Percentiles rank a stretch among this genome's conserved stretches.
phyloP scores from a whole-genome alignment of 139 green algal species.

The Chloropicon primus region DNA sequence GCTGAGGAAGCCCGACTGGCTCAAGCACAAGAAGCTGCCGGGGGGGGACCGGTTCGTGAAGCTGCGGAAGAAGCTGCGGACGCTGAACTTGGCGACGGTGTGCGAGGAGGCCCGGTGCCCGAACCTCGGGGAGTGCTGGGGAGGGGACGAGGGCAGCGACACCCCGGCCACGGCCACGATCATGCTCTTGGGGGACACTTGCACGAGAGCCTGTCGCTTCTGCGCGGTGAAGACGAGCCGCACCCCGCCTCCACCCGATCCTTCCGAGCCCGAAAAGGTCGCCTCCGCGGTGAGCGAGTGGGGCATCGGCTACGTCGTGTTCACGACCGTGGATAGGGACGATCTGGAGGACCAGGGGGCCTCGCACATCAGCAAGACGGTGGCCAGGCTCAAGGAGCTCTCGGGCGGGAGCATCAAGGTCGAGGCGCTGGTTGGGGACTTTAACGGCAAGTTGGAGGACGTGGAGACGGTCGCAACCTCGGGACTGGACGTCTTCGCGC shows the following conservation, averaged over 20 bases:
- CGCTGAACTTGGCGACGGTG: conserved; percentile 28
- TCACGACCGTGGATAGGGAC: conserved; percentile 96
- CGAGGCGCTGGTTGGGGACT: conserved; percentile 91
- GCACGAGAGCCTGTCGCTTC: conserved; percentile 77
- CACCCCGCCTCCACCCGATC: conserved; percentile 77
- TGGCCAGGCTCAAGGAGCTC: conserved; percentile 30
- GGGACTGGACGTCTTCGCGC: conserved; percentile 94
- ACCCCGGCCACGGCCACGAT: conserved; percentile 88
- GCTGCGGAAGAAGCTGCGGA: not conserved
- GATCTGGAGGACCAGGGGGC: conserved; percentile 83
- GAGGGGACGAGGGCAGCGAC: conserved; percentile 59
- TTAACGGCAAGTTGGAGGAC: conserved; percentile 62
- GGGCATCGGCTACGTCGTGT: conserved; percentile 96
- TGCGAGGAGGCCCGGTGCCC: conserved; percentile 92
- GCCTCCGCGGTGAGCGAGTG: conserved; percentile 74
- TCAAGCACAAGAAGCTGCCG: conserved; percentile 76
- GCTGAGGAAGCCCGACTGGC: conserved; percentile 89
- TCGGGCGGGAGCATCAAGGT: conserved; percentile 55
- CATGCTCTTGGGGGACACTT: conserved; percentile 90
- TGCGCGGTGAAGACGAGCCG: conserved; percentile 85
- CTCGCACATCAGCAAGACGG: conserved; percentile 74
- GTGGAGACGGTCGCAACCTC: conserved; percentile 52
- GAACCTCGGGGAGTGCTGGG: conserved; percentile 92
- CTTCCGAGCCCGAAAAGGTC: conserved; percentile 81
- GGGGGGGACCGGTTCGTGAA: conserved; percentile 41